Evolutionary conservation across 441 rosid genomes (phyloP), one percentile per base, ranked within the genome.

Genomic region (Sinapis alba): DNA sequence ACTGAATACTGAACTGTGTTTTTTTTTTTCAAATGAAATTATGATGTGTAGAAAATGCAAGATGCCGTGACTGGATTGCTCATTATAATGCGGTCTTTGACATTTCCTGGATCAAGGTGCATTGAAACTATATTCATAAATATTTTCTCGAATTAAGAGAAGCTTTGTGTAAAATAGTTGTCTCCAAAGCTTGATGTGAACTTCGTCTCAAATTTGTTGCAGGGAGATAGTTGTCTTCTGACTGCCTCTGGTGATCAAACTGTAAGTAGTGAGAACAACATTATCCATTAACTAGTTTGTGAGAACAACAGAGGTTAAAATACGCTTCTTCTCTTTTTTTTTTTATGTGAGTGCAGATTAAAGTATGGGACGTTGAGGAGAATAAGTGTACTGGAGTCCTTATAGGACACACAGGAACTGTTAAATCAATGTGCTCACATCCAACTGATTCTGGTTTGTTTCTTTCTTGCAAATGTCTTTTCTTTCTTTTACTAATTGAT

Each of bases 41-140:
- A n/a, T 38, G 3, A 3, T 56, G 60, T 72, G 83, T 2, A 94
- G 98, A 77, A 58, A 86, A 78, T 64, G 84, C 84, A 13, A 84
- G 87, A 80, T 71, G 89, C 13, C 71, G 78, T 50, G 89, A 86
- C 4, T 94, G 98, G 97, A 74, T 81, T 71, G 94, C 96, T 32
- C 98, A 95, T 81, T 81, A 88, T 69, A 92, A 92, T 72, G 94
- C 92, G 3, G 79, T 90, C 6, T 89, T 92, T 69, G 95, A 93
- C 80, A 45, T 89, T 24, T 84, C 34, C 7, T 28, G 34, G 34
- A 28, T 28, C 6, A 28, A 28, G 34, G 34, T 28, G 34, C n/a
- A n/a, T 28, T 28, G 6, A 28, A 28, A 6, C 34, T 28, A 28
- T 28, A 28, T 28, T 26, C 28, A 26, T 26, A 6, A 26, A 26